Evolutionary conservation across 2,329 filamentous ascomycete genomes (phyloP), one percentile per base, ranked within the genome.

Genomic region (Pseudocercospora pini-densiflorae): DNA sequence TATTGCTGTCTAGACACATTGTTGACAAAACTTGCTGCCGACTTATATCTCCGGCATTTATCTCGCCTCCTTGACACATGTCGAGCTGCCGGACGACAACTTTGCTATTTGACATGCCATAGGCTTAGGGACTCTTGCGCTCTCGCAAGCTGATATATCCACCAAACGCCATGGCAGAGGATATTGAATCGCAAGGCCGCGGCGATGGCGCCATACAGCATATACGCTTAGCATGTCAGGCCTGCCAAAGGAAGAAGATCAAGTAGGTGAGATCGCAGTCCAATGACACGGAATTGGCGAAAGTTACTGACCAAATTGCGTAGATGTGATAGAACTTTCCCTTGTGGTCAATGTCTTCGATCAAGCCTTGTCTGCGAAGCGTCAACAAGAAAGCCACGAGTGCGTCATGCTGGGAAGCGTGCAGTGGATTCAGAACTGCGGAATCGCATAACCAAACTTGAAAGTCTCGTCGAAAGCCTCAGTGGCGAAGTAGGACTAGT

Each of bases 221-320:
- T 36, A 73, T 71, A 33, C 71, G 72, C n/a, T 64, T 77, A 12
- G 75, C 75, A 4, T 76, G 75, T 58, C 75, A 77, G 47, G 73
- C 70, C 3, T 77, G 74, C 63, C 73, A 76, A 62, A 53, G 74
- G 47, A 76, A 74, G 57, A 75, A 75, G 69, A 71, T 71, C 62
- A 72, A 69, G 51, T 54, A 54, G 21, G 51, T 29, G 21, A 54
- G 21, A n/a, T 27, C 16, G 10, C 14, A 6, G 2, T n/a, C 3
- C 36, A 6, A 40, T 40, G 36, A n/a, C 36, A 40, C 36, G 14
- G 36, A 5, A 40, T 5, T 27, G 24, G 24, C 24, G 24, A 27
- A 27, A 27, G 24, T 27, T 5, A 27, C 24, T 27, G 24, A 27
- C 24, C 24, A 27, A 27, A 8, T 12, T 21, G 14, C 14, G 3